These are phyloP conservation scores for Petunia secreta DNA, from an alignment of 257 asterid species.

Conservation along the genomic window DNA sequence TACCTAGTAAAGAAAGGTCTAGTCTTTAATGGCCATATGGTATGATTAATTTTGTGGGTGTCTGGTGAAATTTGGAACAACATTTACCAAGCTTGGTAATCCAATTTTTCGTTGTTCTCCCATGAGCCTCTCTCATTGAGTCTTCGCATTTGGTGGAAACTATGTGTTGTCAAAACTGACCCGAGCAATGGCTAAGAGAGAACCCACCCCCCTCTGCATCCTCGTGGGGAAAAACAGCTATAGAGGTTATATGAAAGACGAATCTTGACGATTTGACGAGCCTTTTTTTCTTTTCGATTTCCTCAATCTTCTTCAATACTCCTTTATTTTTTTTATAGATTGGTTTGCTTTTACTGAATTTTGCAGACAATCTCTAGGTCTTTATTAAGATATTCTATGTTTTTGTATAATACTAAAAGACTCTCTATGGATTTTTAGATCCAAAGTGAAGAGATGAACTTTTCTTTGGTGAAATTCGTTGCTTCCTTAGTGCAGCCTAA, in stretches of 20 bases:
- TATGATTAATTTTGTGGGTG: neutral
- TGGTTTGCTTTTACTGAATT: neutral
- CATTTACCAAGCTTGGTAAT: too few relatives aligned
- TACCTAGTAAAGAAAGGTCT: neutral
- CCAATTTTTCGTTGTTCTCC: neutral
- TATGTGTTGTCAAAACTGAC: neutral
- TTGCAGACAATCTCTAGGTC: neutral
- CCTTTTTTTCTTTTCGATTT: neutral
- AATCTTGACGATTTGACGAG: neutral
- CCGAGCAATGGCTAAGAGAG: neutral
- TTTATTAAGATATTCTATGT: neutral
- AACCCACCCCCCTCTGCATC: too few relatives aligned
- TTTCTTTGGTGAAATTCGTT: neutral
- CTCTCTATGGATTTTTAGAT: neutral
- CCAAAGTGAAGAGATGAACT: conserved; percentile 5
- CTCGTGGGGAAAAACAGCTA: too few relatives aligned
- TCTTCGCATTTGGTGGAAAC: neutral
- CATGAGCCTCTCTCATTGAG: neutral
- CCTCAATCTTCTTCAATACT: neutral
- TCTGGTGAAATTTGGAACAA: too few relatives aligned
- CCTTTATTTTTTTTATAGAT: neutral
- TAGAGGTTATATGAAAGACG: neutral
- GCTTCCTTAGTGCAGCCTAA: neutral
- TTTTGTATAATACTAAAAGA: neutral
- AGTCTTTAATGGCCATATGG: neutral